Conservation (phyloP, 805 yeast species). For the Zygotorulaspora florentina region DNA sequence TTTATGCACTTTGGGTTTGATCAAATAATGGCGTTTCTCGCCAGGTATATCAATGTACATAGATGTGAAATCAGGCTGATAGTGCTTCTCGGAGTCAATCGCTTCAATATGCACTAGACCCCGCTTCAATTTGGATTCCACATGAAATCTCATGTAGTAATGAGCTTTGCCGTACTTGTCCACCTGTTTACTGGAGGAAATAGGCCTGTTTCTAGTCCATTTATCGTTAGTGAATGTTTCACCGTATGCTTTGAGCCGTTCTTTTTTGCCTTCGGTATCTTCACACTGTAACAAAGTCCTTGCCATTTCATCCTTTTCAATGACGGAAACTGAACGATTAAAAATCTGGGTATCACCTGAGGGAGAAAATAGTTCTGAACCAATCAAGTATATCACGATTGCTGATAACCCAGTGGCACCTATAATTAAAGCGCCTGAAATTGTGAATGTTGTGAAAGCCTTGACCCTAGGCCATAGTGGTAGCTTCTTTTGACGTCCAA, state of each 20-base stretch:
- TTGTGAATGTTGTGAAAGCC: conserved; percentile 56
- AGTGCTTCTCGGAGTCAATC: conserved; percentile 53
- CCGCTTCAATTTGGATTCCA: conserved; percentile 60
- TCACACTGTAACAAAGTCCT: conserved; percentile 53
- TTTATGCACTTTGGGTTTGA: conserved; percentile 56
- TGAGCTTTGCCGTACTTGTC: conserved; percentile 80
- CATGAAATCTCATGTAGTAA: conserved; percentile 78
- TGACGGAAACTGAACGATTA: conserved; percentile 74
- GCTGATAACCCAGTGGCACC: conserved; percentile 69
- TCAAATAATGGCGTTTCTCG: conserved; percentile 59
- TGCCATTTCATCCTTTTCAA: conserved; percentile 63
- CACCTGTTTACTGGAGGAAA: conserved; percentile 53
- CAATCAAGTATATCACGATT: conserved; percentile 64
- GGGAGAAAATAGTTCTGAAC: conserved; percentile 79
- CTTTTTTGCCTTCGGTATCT: conserved; percentile 39
- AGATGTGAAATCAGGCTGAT: conserved; percentile 65
- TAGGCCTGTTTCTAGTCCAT: conserved; percentile 88
- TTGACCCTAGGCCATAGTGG: conserved; percentile 45
- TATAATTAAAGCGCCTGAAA: conserved; percentile 57
- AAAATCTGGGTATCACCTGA: conserved; percentile 89
- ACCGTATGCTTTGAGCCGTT: conserved; percentile 78
- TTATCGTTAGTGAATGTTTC: conserved; percentile 59
- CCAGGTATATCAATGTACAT: conserved; percentile 75
- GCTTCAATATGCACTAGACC: conserved; percentile 82
- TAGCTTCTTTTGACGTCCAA: conserved; percentile 29